Evolutionary conservation across 176 grass and related monocot species (phyloP).

Genomic region (Bothriochloa decipiens): DNA sequence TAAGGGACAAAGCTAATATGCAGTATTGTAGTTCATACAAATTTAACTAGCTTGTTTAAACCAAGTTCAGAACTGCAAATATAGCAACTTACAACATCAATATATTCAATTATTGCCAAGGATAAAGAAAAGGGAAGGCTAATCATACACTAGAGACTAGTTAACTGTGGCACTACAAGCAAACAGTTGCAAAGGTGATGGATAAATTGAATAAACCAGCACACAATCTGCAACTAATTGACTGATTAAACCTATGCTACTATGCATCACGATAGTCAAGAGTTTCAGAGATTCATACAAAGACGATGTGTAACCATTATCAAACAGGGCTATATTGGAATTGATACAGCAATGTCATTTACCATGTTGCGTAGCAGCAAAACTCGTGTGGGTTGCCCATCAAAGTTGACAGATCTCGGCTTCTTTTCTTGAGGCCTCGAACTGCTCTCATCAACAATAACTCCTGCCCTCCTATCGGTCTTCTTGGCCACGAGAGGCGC

Average conservation of each 20-base stretch:
- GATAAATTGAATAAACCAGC: background rate
- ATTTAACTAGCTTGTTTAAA: background rate
- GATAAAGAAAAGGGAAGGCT: background rate
- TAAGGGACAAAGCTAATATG: background rate
- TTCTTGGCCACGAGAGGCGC: slow-evolving; percentile 84
- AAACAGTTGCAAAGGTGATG: background rate
- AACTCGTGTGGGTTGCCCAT: slow-evolving; percentile 67
- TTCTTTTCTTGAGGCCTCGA: slow-evolving; percentile 65
- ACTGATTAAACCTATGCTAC: background rate
- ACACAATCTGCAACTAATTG: background rate
- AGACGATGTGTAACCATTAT: background rate
- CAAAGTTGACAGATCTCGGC: slow-evolving; percentile 70
- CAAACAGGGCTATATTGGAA: background rate
- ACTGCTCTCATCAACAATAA: slow-evolving; percentile 81
- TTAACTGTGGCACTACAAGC: background rate
- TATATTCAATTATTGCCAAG: background rate
- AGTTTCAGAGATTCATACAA: background rate
- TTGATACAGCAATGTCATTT: background rate
- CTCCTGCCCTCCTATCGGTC: slow-evolving; percentile 80
- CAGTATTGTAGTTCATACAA: background rate
- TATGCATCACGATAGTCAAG: background rate
- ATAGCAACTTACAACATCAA: background rate
- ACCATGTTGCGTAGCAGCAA: slow-evolving; percentile 93
- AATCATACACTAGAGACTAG: background rate
- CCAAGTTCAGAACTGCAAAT: background rate